Percentiles rank a stretch among this genome's conserved stretches.
Evolutionary conservation across 768 basidiomycete species (phyloP).

Genomic region (Naganishia onofrii): DNA sequence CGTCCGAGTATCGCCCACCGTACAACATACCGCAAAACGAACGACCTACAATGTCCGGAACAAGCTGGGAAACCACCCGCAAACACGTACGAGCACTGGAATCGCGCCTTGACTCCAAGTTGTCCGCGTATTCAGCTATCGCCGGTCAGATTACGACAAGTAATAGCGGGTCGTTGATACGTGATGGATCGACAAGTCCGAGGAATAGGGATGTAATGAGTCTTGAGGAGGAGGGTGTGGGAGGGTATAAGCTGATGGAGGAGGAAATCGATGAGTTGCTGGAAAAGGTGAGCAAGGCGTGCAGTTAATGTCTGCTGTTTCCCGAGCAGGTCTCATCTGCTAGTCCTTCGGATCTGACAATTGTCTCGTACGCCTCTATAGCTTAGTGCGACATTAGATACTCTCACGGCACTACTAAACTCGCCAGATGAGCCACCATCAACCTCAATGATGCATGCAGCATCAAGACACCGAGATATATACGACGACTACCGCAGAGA

Average conservation of each 20-base stretch:
- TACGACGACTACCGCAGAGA: conserved; percentile 83
- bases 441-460: conserved; percentile 78
- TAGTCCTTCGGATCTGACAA: not conserved
- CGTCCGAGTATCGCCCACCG: conserved; percentile 26
- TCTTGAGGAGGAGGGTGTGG: conserved; percentile 63
- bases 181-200: conserved; percentile 26
- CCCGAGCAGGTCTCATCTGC: not conserved
- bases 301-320: not conserved
- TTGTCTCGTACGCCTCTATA: conserved; percentile 46
- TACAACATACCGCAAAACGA: conserved; percentile 29
- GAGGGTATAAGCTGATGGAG: conserved; percentile 65
- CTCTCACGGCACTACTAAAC: conserved; percentile 66
- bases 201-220: conserved; percentile 63
- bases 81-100: conserved; percentile 90
- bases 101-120: conserved; percentile 83
- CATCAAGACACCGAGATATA: conserved; percentile 86
- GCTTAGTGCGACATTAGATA: conserved; percentile 83
- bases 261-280: conserved; percentile 79
- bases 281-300: conserved; percentile 64
- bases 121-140: conserved; percentile 84
- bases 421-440: conserved; percentile 67
- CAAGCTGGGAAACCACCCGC: conserved; percentile 76
- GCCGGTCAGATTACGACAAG: conserved; percentile 58
- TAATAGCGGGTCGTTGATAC: conserved; percentile 38
- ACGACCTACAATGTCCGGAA: conserved; percentile 31